Percentiles rank a stretch among this genome's conserved stretches.
These are phyloP conservation scores for Yamagishiella unicocca DNA, from an alignment of 139 green algal genomes.

Conservation along the genomic window DNA sequence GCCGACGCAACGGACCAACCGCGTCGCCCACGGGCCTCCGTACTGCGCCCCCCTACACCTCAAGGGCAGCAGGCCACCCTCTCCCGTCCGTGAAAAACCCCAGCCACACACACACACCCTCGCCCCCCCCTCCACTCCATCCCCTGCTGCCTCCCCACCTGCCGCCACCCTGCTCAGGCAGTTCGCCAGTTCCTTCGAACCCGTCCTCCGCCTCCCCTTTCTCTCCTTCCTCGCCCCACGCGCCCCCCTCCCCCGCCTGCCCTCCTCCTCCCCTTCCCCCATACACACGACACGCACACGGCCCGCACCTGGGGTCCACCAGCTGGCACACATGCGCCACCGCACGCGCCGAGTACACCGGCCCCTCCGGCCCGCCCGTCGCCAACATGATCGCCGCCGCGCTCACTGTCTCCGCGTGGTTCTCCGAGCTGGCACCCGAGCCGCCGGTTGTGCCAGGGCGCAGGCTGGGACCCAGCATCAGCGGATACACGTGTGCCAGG, in stretches of 20 bases:
- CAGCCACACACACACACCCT: too few species aligned
- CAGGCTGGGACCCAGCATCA: not conserved
- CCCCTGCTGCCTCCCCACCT: not conserved
- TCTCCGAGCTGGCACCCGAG: not conserved
- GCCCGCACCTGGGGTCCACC: constrained; percentile 36
- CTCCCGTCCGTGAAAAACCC: too few species aligned
- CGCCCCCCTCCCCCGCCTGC: not conserved
- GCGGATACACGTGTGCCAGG: constrained; percentile 7
- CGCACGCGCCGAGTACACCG: constrained; percentile 1
- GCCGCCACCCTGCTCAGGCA: not conserved
- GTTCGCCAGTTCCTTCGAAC: not conserved
- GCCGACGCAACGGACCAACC: too few species aligned
- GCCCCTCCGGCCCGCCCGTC: not conserved
- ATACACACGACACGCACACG: too few species aligned
- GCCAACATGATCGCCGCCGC: constrained; percentile 4
- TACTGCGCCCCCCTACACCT: too few species aligned
- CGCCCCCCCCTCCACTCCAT: too few species aligned
- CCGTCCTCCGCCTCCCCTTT: not conserved
- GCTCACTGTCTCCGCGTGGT: not conserved
- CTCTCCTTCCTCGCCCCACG: not conserved
- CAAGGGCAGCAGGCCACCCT: too few species aligned
- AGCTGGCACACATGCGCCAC: constrained; percentile 24
- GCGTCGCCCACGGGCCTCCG: too few species aligned
- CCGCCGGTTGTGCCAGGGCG: not conserved
- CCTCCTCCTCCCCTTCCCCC: not conserved